Evolutionary conservation across 1,284 basidiomycete species (phyloP).

Genomic region (Ceratobasidium sp.): DNA sequence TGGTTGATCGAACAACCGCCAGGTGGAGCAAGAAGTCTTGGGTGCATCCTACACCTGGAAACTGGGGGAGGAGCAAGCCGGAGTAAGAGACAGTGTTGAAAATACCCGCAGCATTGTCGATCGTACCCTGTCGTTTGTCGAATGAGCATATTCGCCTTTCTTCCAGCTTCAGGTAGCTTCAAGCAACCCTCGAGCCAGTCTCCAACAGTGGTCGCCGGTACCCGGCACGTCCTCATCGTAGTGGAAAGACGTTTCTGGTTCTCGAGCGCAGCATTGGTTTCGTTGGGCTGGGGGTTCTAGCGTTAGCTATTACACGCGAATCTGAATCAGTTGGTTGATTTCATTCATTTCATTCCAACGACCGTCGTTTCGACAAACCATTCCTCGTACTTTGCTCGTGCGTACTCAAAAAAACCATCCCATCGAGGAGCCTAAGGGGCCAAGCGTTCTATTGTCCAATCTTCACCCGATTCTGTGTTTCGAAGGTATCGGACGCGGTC

Average conservation of each 20-base stretch:
- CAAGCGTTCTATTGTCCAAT: constrained; percentile 80
- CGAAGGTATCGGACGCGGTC: constrained; percentile 87
- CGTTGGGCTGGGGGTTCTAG: background rate
- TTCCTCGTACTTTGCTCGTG: background rate
- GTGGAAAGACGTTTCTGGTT: background rate
- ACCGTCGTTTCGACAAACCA: background rate
- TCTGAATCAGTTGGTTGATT: background rate
- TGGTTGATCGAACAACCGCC: too few relatives aligned
- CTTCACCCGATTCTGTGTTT: constrained; percentile 60
- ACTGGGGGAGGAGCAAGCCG: too few relatives aligned
- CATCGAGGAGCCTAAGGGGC: constrained; percentile 64
- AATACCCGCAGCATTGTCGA: too few relatives aligned
- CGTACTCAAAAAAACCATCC: background rate
- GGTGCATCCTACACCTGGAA: too few relatives aligned
- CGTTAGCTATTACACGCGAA: background rate
- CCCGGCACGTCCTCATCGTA: too few relatives aligned
- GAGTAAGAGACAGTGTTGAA: too few relatives aligned
- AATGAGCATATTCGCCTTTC: too few relatives aligned
- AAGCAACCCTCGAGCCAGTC: too few relatives aligned
- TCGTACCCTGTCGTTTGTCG: too few relatives aligned
- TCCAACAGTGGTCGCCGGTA: too few relatives aligned
- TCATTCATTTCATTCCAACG: background rate
- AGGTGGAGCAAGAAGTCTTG: too few relatives aligned
- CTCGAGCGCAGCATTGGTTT: background rate
- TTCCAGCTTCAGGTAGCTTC: too few relatives aligned